A percentile compares a stretch with the other conserved stretches of the same genome.
phyloP scores from a whole-genome alignment of 805 yeast genomes.

The Sugiyamaella qingdaonensis region DNA sequence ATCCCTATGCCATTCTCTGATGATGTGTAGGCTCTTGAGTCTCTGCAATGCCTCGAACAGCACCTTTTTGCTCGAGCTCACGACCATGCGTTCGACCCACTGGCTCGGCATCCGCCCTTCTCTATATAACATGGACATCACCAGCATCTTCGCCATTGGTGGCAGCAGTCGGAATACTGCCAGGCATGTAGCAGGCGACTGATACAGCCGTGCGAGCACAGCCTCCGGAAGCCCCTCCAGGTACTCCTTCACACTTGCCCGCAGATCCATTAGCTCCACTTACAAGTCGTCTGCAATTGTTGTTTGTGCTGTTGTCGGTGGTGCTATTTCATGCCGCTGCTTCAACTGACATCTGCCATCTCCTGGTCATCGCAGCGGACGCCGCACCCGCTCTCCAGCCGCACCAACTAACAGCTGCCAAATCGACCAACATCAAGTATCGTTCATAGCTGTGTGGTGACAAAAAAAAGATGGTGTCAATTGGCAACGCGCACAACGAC shows the following conservation, averaged over 20 bases:
- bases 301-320: no score
- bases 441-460: background rate
- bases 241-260: slow-evolving; percentile 78
- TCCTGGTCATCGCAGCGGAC: no score
- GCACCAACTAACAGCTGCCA: background rate
- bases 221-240: slow-evolving; percentile 84
- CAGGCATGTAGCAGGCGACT: slow-evolving; percentile 88
- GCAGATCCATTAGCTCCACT: slow-evolving; percentile 36
- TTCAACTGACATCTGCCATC: no score
- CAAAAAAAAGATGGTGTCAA: slow-evolving; percentile 53
- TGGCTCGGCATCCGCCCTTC: slow-evolving; percentile 65
- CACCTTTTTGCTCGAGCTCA: slow-evolving; percentile 45
- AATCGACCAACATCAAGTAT: background rate
- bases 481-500: slow-evolving; percentile 88
- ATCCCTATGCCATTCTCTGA: slow-evolving; percentile 50
- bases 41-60: slow-evolving; percentile 78
- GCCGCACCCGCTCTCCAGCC: no score
- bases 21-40: slow-evolving; percentile 67
- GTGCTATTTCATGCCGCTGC: no score
- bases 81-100: slow-evolving; percentile 74
- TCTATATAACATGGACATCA: slow-evolving; percentile 81
- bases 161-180: slow-evolving; percentile 91
- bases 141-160: slow-evolving; percentile 79
- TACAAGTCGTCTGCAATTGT: no score
- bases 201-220: slow-evolving; percentile 77